These are phyloP conservation scores for Sextonia rubra DNA, from an alignment of 164 flowering plant genomes.

Conservation along the genomic window DNA sequence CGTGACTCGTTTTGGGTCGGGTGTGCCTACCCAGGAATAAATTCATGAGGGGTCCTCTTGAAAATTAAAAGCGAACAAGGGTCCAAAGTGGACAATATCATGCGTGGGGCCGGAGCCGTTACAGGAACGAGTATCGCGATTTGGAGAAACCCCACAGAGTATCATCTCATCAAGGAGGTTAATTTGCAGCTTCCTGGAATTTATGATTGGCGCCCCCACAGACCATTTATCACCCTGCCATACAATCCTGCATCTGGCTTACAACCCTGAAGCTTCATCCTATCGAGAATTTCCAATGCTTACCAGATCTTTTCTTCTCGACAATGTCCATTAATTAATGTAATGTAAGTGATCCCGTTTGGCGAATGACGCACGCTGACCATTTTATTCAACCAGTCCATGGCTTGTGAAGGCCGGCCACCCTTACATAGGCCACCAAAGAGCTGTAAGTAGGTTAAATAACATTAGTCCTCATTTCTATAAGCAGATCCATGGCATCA, in stretches of 20 bases:
- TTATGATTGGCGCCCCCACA: slow-evolving; percentile 50
- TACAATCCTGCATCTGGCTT: slow-evolving; percentile 88
- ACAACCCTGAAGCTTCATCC: slow-evolving; percentile 90
- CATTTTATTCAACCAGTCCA: slow-evolving; percentile 63
- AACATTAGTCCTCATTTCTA: slow-evolving; percentile 59
- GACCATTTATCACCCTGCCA: slow-evolving; percentile 58
- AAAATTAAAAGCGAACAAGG: too few relatives aligned
- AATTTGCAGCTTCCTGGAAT: slow-evolving; percentile 81
- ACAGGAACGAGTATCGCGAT: slow-evolving; percentile 56
- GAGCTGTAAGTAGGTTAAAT: slow-evolving; percentile 82
- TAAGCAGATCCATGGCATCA: slow-evolving; percentile 54
- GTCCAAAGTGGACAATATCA: too few relatives aligned
- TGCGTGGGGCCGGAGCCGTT: too few relatives aligned
- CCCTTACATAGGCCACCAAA: slow-evolving; percentile 73
- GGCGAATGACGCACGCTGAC: slow-evolving; percentile 34
- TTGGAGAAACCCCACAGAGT: slow-evolving; percentile 57
- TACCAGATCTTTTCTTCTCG: slow-evolving; percentile 55
- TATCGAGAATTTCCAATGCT: slow-evolving; percentile 71
- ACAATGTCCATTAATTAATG: slow-evolving; percentile 68
- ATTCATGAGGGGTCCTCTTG: too few relatives aligned
- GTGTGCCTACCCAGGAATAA: too few relatives aligned
- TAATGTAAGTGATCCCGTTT: slow-evolving; percentile 63
- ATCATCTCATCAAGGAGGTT: slow-evolving; percentile 93
- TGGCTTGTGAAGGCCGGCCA: slow-evolving; percentile 54
- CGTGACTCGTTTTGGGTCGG: too few relatives aligned